Evolutionary conservation across 192 early-diverging fungal genomes (phyloP), one percentile per base, ranked within the genome.

Genomic region (Coemansia sp.): DNA sequence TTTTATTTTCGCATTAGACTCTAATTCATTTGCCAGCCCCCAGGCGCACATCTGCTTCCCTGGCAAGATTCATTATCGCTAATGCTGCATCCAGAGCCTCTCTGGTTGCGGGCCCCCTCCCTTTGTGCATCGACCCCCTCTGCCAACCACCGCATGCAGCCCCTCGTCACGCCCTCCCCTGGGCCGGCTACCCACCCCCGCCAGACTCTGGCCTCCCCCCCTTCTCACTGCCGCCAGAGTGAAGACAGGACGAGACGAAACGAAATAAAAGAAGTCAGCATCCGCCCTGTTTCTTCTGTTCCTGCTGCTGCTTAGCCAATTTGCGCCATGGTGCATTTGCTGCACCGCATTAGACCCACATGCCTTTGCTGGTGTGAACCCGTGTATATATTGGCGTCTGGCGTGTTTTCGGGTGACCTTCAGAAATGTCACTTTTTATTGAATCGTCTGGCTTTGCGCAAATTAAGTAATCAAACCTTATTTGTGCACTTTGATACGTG

Each of bases 11-110:
- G 42, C 42, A 45, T 52, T 48, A 56, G 6, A 38, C 68, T 45
- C 52, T 25, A 67, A 66, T 75, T 75, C 68, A 75, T 75, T 75
- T 75, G 68, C 64, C 65, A 57, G 75, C 64, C 64, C 63, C 61
- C 57, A 58, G 59, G 73, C 61, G 57, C 59, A 40, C 69, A 72
- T 48, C 54, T 36, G 33, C 40, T 56, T 29, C 71, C 36, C 73
- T 66, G 25, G 62, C 49, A n/a, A 69, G 76, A 73, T 67, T 72
- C 76, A 73, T 72, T 69, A 62, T 69, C 71, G 67, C 63, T 63
- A 68, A 66, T 69, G 56, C 76, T 70, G 71, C 71, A 72, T 48
- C 49, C n/a, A 42, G 64, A 55, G 70, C 56, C 63, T 68, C 36
- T 30, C 28, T 49, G 48, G 63, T 65, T 31, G 52, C 29, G 52